Evolutionary conservation across 345 rosid species (phyloP).

Genomic region (Salix viminalis): DNA sequence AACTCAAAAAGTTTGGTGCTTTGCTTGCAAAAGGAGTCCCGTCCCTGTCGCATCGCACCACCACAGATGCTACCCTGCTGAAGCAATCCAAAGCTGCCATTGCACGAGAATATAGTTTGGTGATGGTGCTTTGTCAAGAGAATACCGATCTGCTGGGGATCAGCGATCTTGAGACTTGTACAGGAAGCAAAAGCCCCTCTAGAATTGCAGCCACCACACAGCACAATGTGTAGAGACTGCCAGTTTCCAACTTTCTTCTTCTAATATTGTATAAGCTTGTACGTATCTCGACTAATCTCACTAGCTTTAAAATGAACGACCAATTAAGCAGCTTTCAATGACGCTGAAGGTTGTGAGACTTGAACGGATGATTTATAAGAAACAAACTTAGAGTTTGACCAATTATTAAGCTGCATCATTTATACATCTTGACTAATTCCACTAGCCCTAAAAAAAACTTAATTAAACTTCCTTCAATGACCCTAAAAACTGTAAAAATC

Average conservation of each 20-base stretch:
- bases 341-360: too few species aligned
- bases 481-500: too few species aligned
- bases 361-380: too few species aligned
- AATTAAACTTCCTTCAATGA: too few species aligned
- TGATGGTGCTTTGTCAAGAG: conserved; percentile 24
- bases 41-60: conserved; percentile 39
- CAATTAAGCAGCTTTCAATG: too few species aligned
- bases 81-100: conserved; percentile 46
- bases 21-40: conserved; percentile 33
- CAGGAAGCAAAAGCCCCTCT: conserved; percentile 3
- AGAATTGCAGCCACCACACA: not conserved
- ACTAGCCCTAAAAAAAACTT: too few species aligned
- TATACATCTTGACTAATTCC: too few species aligned
- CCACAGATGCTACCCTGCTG: conserved; percentile 9
- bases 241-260: conserved; percentile 1
- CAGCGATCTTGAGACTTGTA: conserved; percentile 1
- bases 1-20: conserved; percentile 11
- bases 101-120: conserved; percentile 26
- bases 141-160: not conserved
- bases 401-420: too few species aligned
- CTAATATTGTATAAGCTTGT: rapidly evolving
- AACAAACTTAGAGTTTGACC: too few species aligned
- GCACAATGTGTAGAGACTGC: not conserved
- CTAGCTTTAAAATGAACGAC: too few species aligned
- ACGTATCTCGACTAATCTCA: too few species aligned